Evolutionary conservation across 2,329 filamentous ascomycete species (phyloP), one percentile per base, ranked within the genome.

Genomic region (Penicillium sp.): DNA sequence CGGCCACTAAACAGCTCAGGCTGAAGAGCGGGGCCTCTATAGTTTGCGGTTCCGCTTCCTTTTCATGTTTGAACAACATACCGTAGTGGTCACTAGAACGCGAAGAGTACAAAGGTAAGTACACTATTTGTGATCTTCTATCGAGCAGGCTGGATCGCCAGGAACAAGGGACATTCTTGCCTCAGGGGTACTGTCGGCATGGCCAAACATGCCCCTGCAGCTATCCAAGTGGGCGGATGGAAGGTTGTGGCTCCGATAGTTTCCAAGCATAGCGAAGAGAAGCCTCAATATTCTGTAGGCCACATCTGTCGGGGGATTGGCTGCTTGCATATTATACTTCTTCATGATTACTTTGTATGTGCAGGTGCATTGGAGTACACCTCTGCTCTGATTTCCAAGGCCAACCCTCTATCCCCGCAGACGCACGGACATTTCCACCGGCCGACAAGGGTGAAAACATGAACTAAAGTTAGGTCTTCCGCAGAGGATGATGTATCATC

Each of bases 161-260:
- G 46, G 45, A 7, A 30, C 26, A 51, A 35, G 46, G 28, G n/a
- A 51, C 46, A 51, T 51, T 51, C 46, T 22, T n/a, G 13, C 43
- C 43, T 13, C n/a, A n/a, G 25, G 11, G 25, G 8, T n/a, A 14
- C 25, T 7, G 22, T 3, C 11, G 22, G 42, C 22, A 46, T 46
- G 46, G 26, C 46, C 16, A 49, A 19, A 33, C 26, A 22, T 2
- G n/a, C 19, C 28, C 46, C 30, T 51, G 46, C 28, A 51, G 46
- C 16, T 22, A 33, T 30, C 13, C 6, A 35, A 33, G 8, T 35
- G n/a, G 46, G 46, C 46, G 11, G 46, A 51, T 6, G 28, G 28
- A 51, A 51, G n/a, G 46, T 33, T 22, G 46, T 35, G 16, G 46
- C 30, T 19, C 35, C 46, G 28, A 51, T 28, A 30, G 14, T 19